Evolutionary conservation across 352 stramenopile species (phyloP), one percentile per base, ranked within the genome.

Genomic region (Globisporangium parvum): DNA sequence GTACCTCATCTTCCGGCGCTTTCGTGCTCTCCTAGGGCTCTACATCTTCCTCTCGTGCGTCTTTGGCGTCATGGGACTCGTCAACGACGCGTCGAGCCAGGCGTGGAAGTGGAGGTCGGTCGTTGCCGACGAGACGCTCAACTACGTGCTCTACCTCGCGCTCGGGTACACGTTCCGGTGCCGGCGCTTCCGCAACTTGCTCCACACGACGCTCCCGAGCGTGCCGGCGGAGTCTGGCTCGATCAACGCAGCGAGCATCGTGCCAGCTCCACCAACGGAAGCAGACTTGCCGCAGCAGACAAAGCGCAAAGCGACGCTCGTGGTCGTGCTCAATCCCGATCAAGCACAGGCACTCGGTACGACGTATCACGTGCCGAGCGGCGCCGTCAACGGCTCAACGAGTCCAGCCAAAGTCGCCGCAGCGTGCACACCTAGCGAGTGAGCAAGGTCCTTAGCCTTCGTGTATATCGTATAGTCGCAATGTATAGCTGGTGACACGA

Each of bases 81-180:
- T 77, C 15, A 73, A 70, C 18, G 66, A 78, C 45, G 58, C 72
- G 8, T 65, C 66, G 0, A 66, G 75, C 11, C 52, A 66, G 33
- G 52, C 50, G 10, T 82, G 71, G 57, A 69, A 75, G 21, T 71
- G 59, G 63, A 66, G 47, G 3, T 66, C 69, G 1, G 59, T 71
- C 14, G 51, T 67, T 2, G 69, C 42, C 0, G 67, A 82, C 40
- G 77, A 86, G 58, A 48, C 62, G 9, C 62, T 83, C 51, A 78
- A 59, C 15, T 63, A 73, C 15, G n/a, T 71, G 6, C 65, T 88
- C 18, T 80, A 73, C 53, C 33, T 70, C 6, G 45, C 63, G 1
- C 62, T 87, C 39, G 73, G 75, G 37, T 80, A 77, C 55, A 83
- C 74, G 8, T 88, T 87, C 50, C 70, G 73, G 17, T 87, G 78